Evolutionary conservation across 495 filamentous ascomycete genomes (phyloP), one percentile per base, ranked within the genome.

Genomic region (Neurospora sp.): DNA sequence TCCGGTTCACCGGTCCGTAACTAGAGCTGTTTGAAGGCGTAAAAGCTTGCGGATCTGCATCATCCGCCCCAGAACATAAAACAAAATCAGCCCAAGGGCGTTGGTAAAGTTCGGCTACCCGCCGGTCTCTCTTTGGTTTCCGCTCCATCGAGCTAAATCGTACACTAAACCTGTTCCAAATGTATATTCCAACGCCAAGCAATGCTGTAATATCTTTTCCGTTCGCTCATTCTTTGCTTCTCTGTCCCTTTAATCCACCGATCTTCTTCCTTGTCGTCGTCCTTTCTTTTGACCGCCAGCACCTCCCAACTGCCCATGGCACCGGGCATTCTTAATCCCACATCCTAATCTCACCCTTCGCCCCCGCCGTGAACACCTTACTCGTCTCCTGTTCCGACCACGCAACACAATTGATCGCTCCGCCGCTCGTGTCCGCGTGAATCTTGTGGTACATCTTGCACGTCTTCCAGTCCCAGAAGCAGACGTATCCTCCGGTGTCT

Each of bases 381-480:
- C 91, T 94, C 8, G 90, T 95, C 85, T 98, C 96, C 84, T 97
- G 91, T 40, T 94, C 93, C 83, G 97, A 94, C 94, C 94, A 99
- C 81, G 91, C 90, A 68, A 93, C 84, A 76, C 90, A 92, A 69
- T 92, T 93, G 59, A 97, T 88, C 16, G 95, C 88, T 7, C 90
- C 89, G 61, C 92, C 90, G 70, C 90, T 88, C 40, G 70, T 71
- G 68, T 81, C 79, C 3, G 93, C 94, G 81, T 91, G 84, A 70
- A 99, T 88, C 88, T 98, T 98, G 81, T 96, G 92, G 81, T 91
- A 97, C 93, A 99, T 93, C 83, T 97, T 98, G 77, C 94, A 94
- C 44, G 93, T 97, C 89, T 98, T 99, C 90, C 93, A 98, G 81
- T 98, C 95, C 94, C 94, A 99, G 83, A 97, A 97, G 81, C 93